Evolutionary conservation across 345 rosid species (phyloP).

Genomic region (Anastatica hierochuntica): DNA sequence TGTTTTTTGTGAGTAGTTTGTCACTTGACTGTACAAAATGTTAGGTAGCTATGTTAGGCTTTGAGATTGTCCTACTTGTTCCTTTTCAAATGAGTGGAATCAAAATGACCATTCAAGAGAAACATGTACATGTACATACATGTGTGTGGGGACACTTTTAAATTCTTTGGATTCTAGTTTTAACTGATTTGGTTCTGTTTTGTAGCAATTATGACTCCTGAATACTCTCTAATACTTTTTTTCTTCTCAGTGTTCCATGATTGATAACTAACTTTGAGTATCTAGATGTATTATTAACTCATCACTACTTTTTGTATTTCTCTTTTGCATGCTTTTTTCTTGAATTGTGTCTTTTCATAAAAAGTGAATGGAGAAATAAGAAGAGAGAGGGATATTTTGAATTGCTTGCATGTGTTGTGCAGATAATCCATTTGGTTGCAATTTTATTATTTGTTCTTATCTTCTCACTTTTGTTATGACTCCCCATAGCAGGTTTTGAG

Average conservation of each 20-base stretch:
- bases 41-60: not conserved
- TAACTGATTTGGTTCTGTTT: conserved; percentile 22
- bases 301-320: conserved; percentile 2
- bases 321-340: not conserved
- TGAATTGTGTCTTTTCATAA: conserved; percentile 7
- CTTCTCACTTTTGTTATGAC: conserved; percentile 23
- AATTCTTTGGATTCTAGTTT: conserved; percentile 2
- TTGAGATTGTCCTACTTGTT: not conserved
- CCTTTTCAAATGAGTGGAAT: not conserved
- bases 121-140: conserved; percentile 1
- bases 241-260: conserved; percentile 8
- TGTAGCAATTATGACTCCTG: conserved; percentile 16
- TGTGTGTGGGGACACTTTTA: conserved; percentile 1
- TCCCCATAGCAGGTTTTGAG: conserved; percentile 28
- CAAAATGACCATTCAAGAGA: conserved; percentile 3
- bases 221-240: conserved; percentile 10
- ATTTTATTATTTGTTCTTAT: conserved; percentile 10
- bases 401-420: conserved; percentile 31
- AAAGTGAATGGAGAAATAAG: conserved; percentile 3
- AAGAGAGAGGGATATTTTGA: conserved; percentile 18
- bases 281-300: conserved; percentile 13
- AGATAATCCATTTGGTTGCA: conserved; percentile 17
- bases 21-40: not conserved
- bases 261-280: conserved; percentile 19
- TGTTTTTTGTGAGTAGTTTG: not conserved